phyloP scores from a whole-genome alignment of 2,329 filamentous ascomycete species.

The Taxawa tesnikishii region DNA sequence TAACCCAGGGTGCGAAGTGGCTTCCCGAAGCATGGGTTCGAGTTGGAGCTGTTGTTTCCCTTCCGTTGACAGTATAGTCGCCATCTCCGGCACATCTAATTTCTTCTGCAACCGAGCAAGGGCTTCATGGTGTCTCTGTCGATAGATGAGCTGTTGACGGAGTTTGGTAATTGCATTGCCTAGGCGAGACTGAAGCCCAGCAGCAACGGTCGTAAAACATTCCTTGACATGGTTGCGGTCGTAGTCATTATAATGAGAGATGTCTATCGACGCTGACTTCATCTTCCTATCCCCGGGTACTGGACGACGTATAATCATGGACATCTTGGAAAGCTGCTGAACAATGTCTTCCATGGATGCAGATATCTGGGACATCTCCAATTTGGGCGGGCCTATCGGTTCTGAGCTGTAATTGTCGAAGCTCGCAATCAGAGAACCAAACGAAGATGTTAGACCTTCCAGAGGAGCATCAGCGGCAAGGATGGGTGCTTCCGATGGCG shows the following conservation, averaged over 20 bases:
- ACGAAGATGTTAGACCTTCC: no score
- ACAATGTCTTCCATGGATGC: neutral
- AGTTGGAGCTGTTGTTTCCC: no score
- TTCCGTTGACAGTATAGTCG: no score
- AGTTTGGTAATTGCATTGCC: neutral
- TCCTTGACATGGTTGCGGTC: neutral
- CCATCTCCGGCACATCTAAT: no score
- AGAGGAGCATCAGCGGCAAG: no score
- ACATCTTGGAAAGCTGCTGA: neutral
- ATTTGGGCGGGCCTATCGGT: no score
- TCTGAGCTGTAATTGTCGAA: no score
- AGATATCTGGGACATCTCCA: neutral
- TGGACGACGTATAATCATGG: neutral
- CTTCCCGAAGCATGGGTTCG: no score
- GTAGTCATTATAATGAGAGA: neutral
- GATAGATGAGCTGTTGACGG: neutral
- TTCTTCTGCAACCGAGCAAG: neutral
- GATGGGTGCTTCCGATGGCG: no score
- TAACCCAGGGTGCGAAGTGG: no score
- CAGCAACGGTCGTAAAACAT: neutral
- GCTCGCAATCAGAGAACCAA: no score
- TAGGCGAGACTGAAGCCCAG: neutral
- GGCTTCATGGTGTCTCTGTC: neutral
- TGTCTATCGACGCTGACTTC: neutral
- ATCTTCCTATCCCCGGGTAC: neutral